Base-by-base conservation (phyloP, 2,329 filamentous ascomycete genomes). In the Colletotrichum sp. region DNA sequence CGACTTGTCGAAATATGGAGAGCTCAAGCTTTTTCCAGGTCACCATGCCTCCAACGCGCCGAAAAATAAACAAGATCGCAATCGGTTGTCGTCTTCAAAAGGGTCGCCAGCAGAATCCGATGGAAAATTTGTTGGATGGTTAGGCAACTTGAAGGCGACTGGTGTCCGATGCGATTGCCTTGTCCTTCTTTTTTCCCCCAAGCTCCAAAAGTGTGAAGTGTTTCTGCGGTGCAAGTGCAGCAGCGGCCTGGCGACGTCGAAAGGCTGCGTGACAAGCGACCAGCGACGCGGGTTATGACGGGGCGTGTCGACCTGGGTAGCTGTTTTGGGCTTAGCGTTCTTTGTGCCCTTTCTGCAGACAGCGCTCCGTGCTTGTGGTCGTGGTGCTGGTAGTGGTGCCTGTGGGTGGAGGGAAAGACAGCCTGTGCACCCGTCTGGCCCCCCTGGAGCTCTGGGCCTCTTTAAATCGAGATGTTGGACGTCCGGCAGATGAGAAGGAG, bases 1-100 rank as follows among this genome's bases (percentile, higher is more conserved):
- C 77, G 75, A 72, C 55, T 75, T 75, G 71, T 77, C 72, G 71
- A 77, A 71, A 72, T 75, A 68, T 71, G 60, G 75, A 63, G 67
- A 71, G 75, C 75, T 77, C 66, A 71, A 66, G 74, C 59, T 76
- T 73, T 52, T 77, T 63, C 74, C 74, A 52, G 57, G 67, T 26
- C 59, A 72, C 69, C 76, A 77, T 77, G 44, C 75, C 76, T 77
- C 64, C 75, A 69, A 69, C 68, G 75, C 75, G 63, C 59, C 32
- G 30, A 22, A 48, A 52, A 60, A 34, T 26, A 64, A 24, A 75
- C 22, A 60, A 28, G 24, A 60, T 69, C 71, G 63, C 52, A 67
- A 63, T 36, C 30, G 12, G n/a, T 32, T n/a, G 24, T 32, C 18
- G 22, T 71, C 52, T 26, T 62, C 12, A 22, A 34, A 44, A 64